Base-by-base conservation (phyloP, 139 green algal species). In the Trebouxia sp. region DNA sequence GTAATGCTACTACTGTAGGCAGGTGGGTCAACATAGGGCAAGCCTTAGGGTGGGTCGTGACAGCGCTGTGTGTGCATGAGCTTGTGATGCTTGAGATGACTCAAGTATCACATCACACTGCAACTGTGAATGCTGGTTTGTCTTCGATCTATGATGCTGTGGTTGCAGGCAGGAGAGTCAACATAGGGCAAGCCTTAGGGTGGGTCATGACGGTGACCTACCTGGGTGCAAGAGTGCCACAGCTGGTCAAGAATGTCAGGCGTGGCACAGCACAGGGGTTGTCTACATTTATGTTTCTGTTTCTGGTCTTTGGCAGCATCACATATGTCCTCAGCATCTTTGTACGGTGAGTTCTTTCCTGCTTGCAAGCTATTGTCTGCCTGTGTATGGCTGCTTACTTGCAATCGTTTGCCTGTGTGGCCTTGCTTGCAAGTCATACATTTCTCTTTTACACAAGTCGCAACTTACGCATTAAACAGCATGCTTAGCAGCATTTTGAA, bases 311-410 rank as follows among this genome's bases (percentile, higher is more conserved):
- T 14, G 62, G 62, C 62, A 72, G 62, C 62, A 45, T 72, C 12
- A 72, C 62, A 39, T 72, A 72, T 30, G 62, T 72, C 14, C 62
- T 72, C 62, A 72, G 62, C 11, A 72, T 72, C 32, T 72, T 72
- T 15, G 43, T 72, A 32, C 42, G 62, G 62, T 72, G 28, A 30
- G 9, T 37, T 65, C 6, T 32, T 37, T n/a, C n/a, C n/a, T n/a
- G n/a, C n/a, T n/a, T n/a, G n/a, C n/a, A n/a, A n/a, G 24, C n/a
- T 65, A 6, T 65, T 10, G 12, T 35, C 35, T 37, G 22, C 53
- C 53, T 37, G 47, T 53, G 47, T 53, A n/a, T n/a, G n/a, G n/a
- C n/a, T n/a, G n/a, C n/a, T 37, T 37, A 37, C 6, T 32, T 37
- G 24, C n/a, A 37, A 6, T 65, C 24, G 12, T 35, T 65, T 37